Evolutionary conservation across 2,329 filamentous ascomycete species (phyloP), one percentile per base, ranked within the genome.

Genomic region (Keithomyces neogunnii): DNA sequence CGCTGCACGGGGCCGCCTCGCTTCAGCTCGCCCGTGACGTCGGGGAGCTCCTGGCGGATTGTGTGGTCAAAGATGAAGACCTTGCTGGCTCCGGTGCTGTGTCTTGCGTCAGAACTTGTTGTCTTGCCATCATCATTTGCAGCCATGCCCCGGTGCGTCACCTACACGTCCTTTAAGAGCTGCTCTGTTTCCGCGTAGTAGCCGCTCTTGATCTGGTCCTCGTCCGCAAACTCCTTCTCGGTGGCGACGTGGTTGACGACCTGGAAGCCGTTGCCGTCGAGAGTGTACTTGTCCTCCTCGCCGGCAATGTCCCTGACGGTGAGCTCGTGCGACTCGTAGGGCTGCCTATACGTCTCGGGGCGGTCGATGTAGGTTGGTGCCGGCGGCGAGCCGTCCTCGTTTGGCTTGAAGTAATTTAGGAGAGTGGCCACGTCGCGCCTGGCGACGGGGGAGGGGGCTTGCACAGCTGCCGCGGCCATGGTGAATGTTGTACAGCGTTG

Each of bases 101-200:
- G 11, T 3, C 3, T 29, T 10, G n/a, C 5, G 31, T n/a, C 3
- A 50, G 42, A 55, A n/a, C 59, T 19, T 11, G 6, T 5, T 7
- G 36, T 42, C n/a, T 28, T 26, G n/a, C n/a, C 39, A 19, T 19
- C 19, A 19, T 19, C 19, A 19, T 19, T 19, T 19, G 19, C 19
- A 19, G 1, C 19, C 19, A 19, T 19, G 19, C 19, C 19, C 19
- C 19, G 19, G 19, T 19, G 19, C 19, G 19, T 19, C 19, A 47
- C 69, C 56, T 63, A 61, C 84, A 63, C 75, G 3, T 81, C 77
- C 51, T 84, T 84, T 0, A 90, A 65, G 26, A 89, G 64, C 47
- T 80, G 68, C 62, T 88, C 82, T 3, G 87, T 80, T 63, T 90
- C 86, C 0, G 84, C 77, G 65, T 91, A 91, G 68, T 90, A 91